Evolutionary conservation across 1,139 yeast genomes (phyloP).

Genomic region (Scheffersomyces segobiensis): DNA sequence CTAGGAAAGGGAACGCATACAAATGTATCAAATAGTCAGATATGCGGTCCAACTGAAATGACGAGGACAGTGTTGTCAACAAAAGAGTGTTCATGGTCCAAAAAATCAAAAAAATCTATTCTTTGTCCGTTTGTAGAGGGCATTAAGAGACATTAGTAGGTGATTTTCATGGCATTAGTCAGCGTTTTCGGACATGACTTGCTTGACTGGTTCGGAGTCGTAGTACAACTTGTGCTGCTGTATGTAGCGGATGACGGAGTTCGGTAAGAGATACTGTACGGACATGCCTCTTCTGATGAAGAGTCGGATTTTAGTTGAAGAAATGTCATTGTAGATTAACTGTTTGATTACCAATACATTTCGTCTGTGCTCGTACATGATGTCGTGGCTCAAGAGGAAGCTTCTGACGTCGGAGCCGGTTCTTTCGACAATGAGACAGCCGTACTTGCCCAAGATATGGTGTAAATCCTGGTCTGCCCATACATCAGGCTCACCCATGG

Average conservation of each 20-base stretch:
- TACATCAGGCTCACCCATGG: conserved; percentile 99
- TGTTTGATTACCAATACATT: conserved; percentile 94
- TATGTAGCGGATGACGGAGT: conserved; percentile 90
- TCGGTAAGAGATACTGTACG: conserved; percentile 91
- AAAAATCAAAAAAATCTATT: not conserved
- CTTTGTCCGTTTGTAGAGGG: conserved; percentile 1
- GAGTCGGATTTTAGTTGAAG: conserved; percentile 90
- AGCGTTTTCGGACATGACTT: conserved; percentile 65
- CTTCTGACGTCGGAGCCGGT: conserved; percentile 96
- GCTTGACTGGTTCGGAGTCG: conserved; percentile 92
- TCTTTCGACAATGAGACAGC: conserved; percentile 93
- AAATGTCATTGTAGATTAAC: conserved; percentile 91
- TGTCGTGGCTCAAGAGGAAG: conserved; percentile 87
- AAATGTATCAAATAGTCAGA: not conserved
- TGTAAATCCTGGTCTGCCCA: conserved; percentile 97
- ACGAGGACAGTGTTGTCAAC: not conserved
- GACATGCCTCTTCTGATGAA: conserved; percentile 95
- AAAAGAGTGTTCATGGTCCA: not conserved
- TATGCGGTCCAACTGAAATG: not conserved
- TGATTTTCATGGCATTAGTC: conserved; percentile 22
- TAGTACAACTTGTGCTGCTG: conserved; percentile 88
- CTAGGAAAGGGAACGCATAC: not conserved
- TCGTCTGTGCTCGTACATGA: conserved; percentile 94
- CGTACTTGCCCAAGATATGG: conserved; percentile 92
- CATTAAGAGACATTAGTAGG: not conserved